phyloP scores from a whole-genome alignment of 169 alveolate genomes.

The Eimeria mitis region DNA sequence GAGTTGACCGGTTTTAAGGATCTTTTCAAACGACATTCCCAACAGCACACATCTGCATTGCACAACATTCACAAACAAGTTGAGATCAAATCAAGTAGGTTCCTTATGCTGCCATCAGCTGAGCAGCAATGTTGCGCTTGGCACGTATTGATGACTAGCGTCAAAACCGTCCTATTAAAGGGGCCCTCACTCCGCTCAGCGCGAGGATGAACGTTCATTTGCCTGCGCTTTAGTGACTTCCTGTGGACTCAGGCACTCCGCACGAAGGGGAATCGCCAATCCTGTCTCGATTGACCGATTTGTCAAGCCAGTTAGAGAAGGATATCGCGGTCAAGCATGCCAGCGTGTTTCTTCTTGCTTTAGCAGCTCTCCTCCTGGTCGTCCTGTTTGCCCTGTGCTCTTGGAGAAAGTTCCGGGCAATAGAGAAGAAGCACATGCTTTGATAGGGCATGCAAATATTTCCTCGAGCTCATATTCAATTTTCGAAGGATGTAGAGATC shows the following conservation, averaged over 20 bases:
- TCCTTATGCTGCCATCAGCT: background rate
- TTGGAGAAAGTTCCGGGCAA: conserved; percentile 86
- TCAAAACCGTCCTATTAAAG: background rate
- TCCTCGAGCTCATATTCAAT: background rate
- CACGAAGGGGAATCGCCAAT: conserved; percentile 64
- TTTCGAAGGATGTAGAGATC: conserved; percentile 8
- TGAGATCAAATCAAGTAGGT: conserved; percentile 37
- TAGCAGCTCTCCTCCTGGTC: conserved; percentile 82
- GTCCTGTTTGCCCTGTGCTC: conserved; percentile 84
- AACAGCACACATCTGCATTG: conserved; percentile 84
- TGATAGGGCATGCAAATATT: conserved; percentile 40
- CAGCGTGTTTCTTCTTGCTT: conserved; percentile 81
- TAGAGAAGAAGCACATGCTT: conserved; percentile 87
- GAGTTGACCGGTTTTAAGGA: conserved; percentile 73
- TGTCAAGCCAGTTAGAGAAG: conserved; percentile 82
- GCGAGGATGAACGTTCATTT: background rate
- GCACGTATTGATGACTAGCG: background rate
- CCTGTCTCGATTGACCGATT: conserved; percentile 55
- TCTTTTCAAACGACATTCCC: conserved; percentile 79
- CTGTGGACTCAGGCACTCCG: conserved; percentile 23
- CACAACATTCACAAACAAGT: conserved; percentile 71
- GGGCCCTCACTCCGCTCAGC: background rate
- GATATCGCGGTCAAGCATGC: conserved; percentile 83
- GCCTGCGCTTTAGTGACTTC: background rate
- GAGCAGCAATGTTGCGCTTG: background rate